Percentiles rank a stretch among this genome's conserved stretches.
Evolutionary conservation across 331 rosid genomes (phyloP).

Genomic region (Pyrus hybrid): DNA sequence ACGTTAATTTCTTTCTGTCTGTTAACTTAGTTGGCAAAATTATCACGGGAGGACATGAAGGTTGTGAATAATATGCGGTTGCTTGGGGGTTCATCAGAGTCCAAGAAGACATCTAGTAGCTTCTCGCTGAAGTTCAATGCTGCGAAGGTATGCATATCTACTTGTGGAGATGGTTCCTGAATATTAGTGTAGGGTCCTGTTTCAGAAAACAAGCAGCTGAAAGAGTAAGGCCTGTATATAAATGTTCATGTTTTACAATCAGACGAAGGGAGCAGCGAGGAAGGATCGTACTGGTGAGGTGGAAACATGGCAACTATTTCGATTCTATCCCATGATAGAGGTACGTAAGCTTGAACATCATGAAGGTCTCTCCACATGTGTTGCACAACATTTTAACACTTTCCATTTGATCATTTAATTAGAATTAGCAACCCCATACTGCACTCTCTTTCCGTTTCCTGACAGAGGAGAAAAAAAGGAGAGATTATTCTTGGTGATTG

Average conservation of each 20-base stretch:
- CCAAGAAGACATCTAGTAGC: conserved; percentile 32
- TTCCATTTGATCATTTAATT: not conserved
- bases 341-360: conserved; percentile 19
- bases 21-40: conserved; percentile 59
- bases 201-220: not conserved
- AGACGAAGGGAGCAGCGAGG: conserved; percentile 73
- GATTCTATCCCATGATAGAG: conserved; percentile 91
- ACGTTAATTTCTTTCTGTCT: conserved; percentile 10
- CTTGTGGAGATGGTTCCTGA: conserved; percentile 4
- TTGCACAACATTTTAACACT: not conserved
- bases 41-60: conserved; percentile 80
- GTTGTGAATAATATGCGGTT: conserved; percentile 67
- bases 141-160: conserved; percentile 49
- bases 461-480: not conserved
- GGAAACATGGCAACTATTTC: conserved; percentile 84
- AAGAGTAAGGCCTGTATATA: not conserved
- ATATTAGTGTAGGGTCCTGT: not conserved
- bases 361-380: not conserved
- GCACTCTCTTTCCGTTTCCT: not conserved
- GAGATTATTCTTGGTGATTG: not conserved
- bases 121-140: conserved; percentile 82
- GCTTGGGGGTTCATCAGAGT: conserved; percentile 49
- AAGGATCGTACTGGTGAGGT: conserved; percentile 69
- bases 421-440: not conserved
- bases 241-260: conserved; percentile 11